Percentiles rank a stretch among this genome's conserved stretches.
Conservation (phyloP, 176 grass and related monocot genomes). For the Carex pumila region DNA sequence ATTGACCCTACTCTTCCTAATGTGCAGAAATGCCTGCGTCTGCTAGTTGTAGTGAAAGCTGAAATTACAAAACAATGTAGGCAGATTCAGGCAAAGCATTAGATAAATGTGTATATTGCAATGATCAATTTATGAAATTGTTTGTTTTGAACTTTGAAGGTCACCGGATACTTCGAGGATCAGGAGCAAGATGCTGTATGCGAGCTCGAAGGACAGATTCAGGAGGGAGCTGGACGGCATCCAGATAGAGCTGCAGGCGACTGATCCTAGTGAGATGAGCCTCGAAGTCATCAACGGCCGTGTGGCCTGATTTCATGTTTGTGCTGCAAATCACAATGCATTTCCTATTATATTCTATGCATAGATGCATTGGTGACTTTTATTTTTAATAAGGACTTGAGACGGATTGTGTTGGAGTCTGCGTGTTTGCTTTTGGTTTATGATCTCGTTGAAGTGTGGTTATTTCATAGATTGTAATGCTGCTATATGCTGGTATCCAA, state of each 20-base stretch:
- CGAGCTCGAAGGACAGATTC: conserved; percentile 59
- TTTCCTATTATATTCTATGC: conserved; percentile 2
- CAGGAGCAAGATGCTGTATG: conserved; percentile 90
- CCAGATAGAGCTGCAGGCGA: conserved; percentile 73
- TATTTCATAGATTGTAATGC: conserved; percentile 36
- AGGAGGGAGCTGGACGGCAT: conserved; percentile 59
- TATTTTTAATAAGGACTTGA: conserved; percentile 30
- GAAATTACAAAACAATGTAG: too few species aligned
- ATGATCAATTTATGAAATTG: not conserved
- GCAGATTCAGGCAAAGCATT: too few species aligned
- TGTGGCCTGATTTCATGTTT: conserved; percentile 21
- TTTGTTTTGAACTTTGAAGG: conserved; percentile 15
- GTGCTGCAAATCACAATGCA: conserved; percentile 10
- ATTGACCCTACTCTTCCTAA: not conserved
- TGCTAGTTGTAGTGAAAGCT: not conserved
- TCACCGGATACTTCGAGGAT: conserved; percentile 51
- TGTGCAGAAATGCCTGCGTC: not conserved
- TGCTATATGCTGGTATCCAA: conserved; percentile 28
- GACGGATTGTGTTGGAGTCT: not conserved
- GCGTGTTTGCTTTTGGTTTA: conserved; percentile 33
- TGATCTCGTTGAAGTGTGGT: conserved; percentile 19
- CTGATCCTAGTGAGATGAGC: conserved; percentile 59
- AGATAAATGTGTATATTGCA: not conserved
- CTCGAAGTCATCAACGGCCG: conserved; percentile 53
- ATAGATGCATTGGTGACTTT: conserved; percentile 17